These are phyloP conservation scores for Claviceps spartinae DNA, from an alignment of 2,329 filamentous ascomycete genomes.

Conservation along the genomic window DNA sequence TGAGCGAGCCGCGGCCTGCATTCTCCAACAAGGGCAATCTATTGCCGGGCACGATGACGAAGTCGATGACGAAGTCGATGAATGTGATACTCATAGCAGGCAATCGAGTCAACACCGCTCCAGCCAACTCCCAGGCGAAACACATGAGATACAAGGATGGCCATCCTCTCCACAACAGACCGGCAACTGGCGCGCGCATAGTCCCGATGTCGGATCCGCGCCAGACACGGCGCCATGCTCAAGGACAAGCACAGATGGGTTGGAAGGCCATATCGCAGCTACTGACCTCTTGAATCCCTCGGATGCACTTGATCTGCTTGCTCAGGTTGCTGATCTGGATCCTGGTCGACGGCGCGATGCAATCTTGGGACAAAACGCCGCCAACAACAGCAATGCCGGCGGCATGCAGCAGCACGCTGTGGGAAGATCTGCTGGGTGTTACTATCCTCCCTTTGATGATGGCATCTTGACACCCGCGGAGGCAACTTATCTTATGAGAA, in stretches of 20 bases:
- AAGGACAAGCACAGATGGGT: constrained; percentile 9
- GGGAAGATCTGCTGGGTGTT: constrained; percentile 1
- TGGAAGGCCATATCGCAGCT: constrained; percentile 27
- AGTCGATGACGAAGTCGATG: constrained; percentile 7
- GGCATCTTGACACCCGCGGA: constrained; percentile 17
- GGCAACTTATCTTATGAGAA: constrained; percentile 14
- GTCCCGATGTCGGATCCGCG: constrained; percentile 5
- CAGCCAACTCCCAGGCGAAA: background rate
- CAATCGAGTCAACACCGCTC: constrained; percentile 1
- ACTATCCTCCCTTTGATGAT: constrained; percentile 21
- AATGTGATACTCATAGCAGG: constrained; percentile 3
- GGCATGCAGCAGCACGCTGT: constrained; percentile 1
- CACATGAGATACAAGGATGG: constrained; percentile 5
- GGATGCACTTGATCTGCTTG: constrained; percentile 26
- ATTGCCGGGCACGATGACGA: constrained; percentile 6
- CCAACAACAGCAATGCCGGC: constrained; percentile 7
- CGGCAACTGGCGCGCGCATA: constrained; percentile 8
- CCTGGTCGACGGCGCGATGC: constrained; percentile 9
- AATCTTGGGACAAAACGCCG: constrained; percentile 6
- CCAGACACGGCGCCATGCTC: constrained; percentile 6
- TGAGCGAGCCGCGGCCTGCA: background rate
- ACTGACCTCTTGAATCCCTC: constrained; percentile 28
- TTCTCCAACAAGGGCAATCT: background rate
- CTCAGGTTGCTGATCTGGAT: constrained; percentile 27
- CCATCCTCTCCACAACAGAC: constrained; percentile 7